These are phyloP conservation scores for Penstemon barbatus DNA, from an alignment of 257 asterid species.

Conservation along the genomic window DNA sequence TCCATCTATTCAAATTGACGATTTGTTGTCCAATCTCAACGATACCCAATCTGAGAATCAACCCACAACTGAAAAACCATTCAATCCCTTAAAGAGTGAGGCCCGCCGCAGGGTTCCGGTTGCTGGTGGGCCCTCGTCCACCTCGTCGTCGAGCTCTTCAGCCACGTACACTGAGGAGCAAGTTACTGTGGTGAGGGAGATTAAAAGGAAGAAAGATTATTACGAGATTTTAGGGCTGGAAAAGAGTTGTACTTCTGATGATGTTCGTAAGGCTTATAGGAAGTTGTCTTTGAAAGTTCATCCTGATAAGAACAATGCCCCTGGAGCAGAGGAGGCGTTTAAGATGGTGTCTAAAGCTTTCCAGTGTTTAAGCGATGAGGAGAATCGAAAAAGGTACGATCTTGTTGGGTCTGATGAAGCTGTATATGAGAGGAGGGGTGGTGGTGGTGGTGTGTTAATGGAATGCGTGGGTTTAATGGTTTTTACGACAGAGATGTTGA, in stretches of 20 bases:
- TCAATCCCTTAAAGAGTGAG: slow-evolving; percentile 43
- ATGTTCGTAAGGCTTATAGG: slow-evolving; percentile 80
- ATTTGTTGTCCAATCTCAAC: slow-evolving; percentile 48
- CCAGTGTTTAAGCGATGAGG: slow-evolving; percentile 84
- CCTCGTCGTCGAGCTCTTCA: slow-evolving; percentile 40
- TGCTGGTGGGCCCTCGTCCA: slow-evolving; percentile 37
- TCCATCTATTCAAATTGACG: slow-evolving; percentile 62
- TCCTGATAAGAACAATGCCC: slow-evolving; percentile 94
- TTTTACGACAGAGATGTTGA: slow-evolving; percentile 68
- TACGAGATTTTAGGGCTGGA: slow-evolving; percentile 88
- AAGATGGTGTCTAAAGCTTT: slow-evolving; percentile 92
- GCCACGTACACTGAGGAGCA: slow-evolving; percentile 72
- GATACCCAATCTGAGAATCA: slow-evolving; percentile 40
- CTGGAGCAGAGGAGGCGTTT: slow-evolving; percentile 96
- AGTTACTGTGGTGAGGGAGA: slow-evolving; percentile 55
- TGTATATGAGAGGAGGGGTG: slow-evolving; percentile 54
- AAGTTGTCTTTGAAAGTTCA: slow-evolving; percentile 89
- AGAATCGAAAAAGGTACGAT: slow-evolving; percentile 68
- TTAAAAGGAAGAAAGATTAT: slow-evolving; percentile 81
- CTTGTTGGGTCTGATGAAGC: slow-evolving; percentile 73
- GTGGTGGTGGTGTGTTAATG: slow-evolving; percentile 38
- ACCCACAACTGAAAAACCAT: slow-evolving; percentile 30
- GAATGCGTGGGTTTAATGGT: slow-evolving; percentile 76
- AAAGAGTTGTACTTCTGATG: slow-evolving; percentile 65
- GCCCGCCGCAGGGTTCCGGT: slow-evolving; percentile 67